phyloP scores from a whole-genome alignment of 495 filamentous ascomycete genomes.

The Aspergillus diversus region DNA sequence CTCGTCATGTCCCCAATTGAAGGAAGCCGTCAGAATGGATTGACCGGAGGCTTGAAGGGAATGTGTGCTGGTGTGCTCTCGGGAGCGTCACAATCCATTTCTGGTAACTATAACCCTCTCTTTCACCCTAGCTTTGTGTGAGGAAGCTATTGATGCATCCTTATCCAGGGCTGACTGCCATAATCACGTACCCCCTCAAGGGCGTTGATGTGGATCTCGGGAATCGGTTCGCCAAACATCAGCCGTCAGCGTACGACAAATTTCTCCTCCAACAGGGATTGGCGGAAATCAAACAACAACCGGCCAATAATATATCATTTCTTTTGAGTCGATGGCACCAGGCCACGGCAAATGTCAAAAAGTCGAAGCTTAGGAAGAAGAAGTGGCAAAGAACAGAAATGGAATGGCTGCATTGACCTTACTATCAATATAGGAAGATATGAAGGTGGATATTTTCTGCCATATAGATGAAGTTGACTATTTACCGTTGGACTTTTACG shows the following conservation, averaged over 20 bases:
- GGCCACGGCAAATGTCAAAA: background rate
- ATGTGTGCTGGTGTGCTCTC: background rate
- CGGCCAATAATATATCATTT: background rate
- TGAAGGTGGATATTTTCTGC: background rate
- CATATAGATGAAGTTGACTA: too few relatives aligned
- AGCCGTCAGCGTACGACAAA: background rate
- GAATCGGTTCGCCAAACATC: background rate
- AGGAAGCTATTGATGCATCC: background rate
- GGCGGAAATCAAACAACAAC: background rate
- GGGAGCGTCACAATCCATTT: background rate
- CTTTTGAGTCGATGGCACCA: background rate
- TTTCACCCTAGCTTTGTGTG: background rate
- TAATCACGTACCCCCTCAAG: slow-evolving; percentile 4
- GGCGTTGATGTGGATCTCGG: background rate
- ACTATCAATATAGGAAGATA: background rate
- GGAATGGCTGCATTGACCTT: background rate
- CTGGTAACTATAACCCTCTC: background rate
- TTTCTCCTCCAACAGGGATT: background rate
- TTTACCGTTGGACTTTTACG: too few relatives aligned
- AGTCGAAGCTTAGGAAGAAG: slow-evolving; percentile 3
- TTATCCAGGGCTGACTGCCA: background rate
- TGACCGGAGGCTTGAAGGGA: background rate
- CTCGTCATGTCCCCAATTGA: background rate
- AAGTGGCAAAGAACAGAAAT: background rate
- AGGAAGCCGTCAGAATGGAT: background rate